Percentiles rank a stretch among this genome's conserved stretches.
These are phyloP conservation scores for Mikania micrantha DNA, from an alignment of 129 eudicot genomes.

Conservation along the genomic window DNA sequence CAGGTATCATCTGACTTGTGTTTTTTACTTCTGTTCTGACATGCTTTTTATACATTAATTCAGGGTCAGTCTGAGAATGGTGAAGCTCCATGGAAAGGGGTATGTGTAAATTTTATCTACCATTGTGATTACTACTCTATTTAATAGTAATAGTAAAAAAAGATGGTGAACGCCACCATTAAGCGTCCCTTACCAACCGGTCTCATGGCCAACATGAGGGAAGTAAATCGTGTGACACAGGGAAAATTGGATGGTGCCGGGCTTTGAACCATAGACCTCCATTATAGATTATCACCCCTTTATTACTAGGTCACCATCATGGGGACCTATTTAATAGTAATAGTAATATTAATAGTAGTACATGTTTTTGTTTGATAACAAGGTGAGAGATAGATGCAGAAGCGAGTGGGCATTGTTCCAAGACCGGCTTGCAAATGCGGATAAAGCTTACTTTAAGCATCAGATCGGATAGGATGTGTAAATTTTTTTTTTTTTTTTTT, in stretches of 20 bases:
- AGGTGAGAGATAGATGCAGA: conserved; percentile 84
- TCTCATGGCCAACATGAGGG: too few relatives aligned
- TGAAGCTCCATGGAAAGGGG: conserved; percentile 92
- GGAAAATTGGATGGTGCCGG: too few relatives aligned
- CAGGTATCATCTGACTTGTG: background rate
- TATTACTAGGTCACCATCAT: too few relatives aligned
- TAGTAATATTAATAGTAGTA: too few relatives aligned
- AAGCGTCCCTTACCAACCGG: too few relatives aligned
- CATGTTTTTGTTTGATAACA: conserved; percentile 8
- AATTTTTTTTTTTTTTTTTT: conserved; percentile 30
- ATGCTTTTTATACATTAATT: background rate
- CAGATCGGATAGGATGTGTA: conserved; percentile 43
- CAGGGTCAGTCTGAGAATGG: conserved; percentile 80
- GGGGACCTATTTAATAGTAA: too few relatives aligned
- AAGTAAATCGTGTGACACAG: too few relatives aligned
- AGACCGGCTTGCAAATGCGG: conserved; percentile 72
- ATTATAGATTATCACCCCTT: too few relatives aligned
- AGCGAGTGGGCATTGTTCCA: conserved; percentile 80
- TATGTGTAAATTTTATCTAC: conserved; percentile 16
- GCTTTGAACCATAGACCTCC: too few relatives aligned
- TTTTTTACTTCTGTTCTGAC: background rate
- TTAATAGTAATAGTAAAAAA: too few relatives aligned
- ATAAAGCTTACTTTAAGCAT: conserved; percentile 53
- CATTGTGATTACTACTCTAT: background rate
- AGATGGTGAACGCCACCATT: too few relatives aligned